These are phyloP conservation scores for Cladosporium sp. DNA, from an alignment of 2,329 filamentous ascomycete genomes.

Conservation along the genomic window DNA sequence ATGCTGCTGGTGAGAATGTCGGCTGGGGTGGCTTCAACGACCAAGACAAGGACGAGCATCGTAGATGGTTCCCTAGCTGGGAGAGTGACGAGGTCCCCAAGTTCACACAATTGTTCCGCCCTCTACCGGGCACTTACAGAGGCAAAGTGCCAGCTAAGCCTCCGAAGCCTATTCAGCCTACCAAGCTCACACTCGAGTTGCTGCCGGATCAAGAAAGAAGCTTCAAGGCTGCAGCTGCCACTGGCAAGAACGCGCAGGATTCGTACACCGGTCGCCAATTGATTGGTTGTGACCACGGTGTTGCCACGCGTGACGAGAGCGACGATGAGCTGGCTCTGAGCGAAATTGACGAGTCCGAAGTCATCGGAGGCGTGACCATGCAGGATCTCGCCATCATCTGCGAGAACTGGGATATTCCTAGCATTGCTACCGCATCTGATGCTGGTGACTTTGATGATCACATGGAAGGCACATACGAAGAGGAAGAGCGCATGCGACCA, in stretches of 20 bases:
- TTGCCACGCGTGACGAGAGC: slow-evolving; percentile 52
- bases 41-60: slow-evolving; percentile 16
- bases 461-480: slow-evolving; percentile 41
- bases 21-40: slow-evolving; percentile 54
- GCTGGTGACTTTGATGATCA: slow-evolving; percentile 36
- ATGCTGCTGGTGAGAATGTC: slow-evolving; percentile 31
- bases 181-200: slow-evolving; percentile 85
- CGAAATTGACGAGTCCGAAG: slow-evolving; percentile 61
- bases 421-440: slow-evolving; percentile 48
- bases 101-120: slow-evolving; percentile 81
- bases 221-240: slow-evolving; percentile 70
- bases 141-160: slow-evolving; percentile 77
- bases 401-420: slow-evolving; percentile 76
- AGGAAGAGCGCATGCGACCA: slow-evolving; percentile 42
- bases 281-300: slow-evolving; percentile 58
- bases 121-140: slow-evolving; percentile 75
- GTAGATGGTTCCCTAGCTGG: slow-evolving; percentile 22
- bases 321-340: slow-evolving; percentile 54
- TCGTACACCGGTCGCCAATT: slow-evolving; percentile 43
- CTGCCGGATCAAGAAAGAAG: slow-evolving; percentile 82
- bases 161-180: slow-evolving; percentile 79
- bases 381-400: slow-evolving; percentile 84
- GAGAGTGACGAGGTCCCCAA: slow-evolving; percentile 72
- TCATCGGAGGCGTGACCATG: slow-evolving; percentile 72
- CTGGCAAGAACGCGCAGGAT: slow-evolving; percentile 46